A percentile compares a stretch with the other conserved stretches of the same genome.
Evolutionary conservation across 139 green algal species (phyloP).

Genomic region (Chlamydomonas eustigma): DNA sequence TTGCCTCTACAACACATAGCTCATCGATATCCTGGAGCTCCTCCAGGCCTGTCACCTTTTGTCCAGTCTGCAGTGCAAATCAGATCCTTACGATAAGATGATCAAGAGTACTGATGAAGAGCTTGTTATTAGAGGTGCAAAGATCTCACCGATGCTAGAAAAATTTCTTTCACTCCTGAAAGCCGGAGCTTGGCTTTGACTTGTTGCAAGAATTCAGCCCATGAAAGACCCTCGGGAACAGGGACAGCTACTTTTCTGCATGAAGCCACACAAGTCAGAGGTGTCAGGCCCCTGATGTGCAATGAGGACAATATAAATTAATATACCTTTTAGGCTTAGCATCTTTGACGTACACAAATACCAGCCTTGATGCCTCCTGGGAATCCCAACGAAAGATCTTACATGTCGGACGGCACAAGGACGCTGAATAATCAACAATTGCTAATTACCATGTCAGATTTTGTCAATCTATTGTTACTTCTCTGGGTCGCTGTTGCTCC

Average conservation of each 20-base stretch:
- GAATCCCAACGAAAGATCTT: neutral
- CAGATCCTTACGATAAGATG: neutral
- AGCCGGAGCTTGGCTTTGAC: conserved; percentile 72
- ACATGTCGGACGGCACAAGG: neutral
- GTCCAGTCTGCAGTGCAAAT: conserved; percentile 53
- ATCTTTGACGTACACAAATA: conserved; percentile 77
- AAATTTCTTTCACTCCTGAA: conserved; percentile 57
- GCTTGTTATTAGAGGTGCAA: neutral
- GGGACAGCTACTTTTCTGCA: conserved; percentile 79
- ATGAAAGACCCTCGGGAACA: conserved; percentile 66
- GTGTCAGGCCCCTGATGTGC: too few species aligned
- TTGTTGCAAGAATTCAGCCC: conserved; percentile 64
- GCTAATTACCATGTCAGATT: neutral
- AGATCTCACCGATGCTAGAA: conserved; percentile 56
- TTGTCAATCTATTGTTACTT: neutral
- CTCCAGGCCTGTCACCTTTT: conserved; percentile 61
- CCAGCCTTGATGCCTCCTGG: conserved; percentile 73
- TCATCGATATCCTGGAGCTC: conserved; percentile 78
- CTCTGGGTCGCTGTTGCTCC: neutral
- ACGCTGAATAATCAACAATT: too few species aligned
- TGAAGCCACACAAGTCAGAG: too few species aligned
- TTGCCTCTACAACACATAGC: conserved; percentile 71
- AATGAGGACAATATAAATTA: too few species aligned
- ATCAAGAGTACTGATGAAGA: neutral
- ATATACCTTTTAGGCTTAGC: conserved; percentile 62